Evolutionary conservation across 495 filamentous ascomycete species (phyloP).

Genomic region (Pyronema omphalodes): DNA sequence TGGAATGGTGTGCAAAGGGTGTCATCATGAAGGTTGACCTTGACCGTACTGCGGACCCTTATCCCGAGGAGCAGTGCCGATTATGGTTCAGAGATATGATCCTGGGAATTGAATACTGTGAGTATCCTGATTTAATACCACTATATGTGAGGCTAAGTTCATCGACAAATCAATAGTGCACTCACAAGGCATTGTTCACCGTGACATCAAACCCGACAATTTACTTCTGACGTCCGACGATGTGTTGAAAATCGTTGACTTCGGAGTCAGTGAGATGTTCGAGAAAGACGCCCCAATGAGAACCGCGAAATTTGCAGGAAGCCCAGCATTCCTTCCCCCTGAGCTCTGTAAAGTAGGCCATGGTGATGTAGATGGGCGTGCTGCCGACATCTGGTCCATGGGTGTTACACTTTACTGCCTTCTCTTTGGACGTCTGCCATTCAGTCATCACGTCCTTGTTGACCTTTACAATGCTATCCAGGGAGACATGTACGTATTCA

Average conservation of each 20-base stretch:
- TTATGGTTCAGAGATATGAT: slow-evolving; percentile 93
- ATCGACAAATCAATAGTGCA: slow-evolving; percentile 39
- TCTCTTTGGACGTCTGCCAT: slow-evolving; percentile 71
- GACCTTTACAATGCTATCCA: slow-evolving; percentile 83
- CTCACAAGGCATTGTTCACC: slow-evolving; percentile 84
- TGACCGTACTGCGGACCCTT: slow-evolving; percentile 66
- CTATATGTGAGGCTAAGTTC: background rate
- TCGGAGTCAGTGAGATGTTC: slow-evolving; percentile 97
- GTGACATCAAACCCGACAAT: slow-evolving; percentile 97
- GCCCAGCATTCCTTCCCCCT: slow-evolving; percentile 84
- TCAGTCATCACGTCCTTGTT: slow-evolving; percentile 52
- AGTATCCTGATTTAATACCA: slow-evolving; percentile 20
- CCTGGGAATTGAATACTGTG: slow-evolving; percentile 81
- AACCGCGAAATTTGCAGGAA: slow-evolving; percentile 86
- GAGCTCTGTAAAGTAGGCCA: slow-evolving; percentile 81
- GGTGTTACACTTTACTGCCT: slow-evolving; percentile 88
- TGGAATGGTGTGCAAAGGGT: slow-evolving; percentile 97
- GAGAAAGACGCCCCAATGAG: slow-evolving; percentile 76
- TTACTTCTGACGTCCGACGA: slow-evolving; percentile 78
- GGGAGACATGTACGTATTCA: slow-evolving; percentile 31
- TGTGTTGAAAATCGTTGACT: slow-evolving; percentile 90
- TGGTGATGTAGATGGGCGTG: slow-evolving; percentile 71
- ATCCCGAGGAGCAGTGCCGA: slow-evolving; percentile 65
- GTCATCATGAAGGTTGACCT: slow-evolving; percentile 92
- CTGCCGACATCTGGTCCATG: slow-evolving; percentile 98